Evolutionary conservation across 305 asterid genomes (phyloP).

Genomic region (Rubia balearica): DNA sequence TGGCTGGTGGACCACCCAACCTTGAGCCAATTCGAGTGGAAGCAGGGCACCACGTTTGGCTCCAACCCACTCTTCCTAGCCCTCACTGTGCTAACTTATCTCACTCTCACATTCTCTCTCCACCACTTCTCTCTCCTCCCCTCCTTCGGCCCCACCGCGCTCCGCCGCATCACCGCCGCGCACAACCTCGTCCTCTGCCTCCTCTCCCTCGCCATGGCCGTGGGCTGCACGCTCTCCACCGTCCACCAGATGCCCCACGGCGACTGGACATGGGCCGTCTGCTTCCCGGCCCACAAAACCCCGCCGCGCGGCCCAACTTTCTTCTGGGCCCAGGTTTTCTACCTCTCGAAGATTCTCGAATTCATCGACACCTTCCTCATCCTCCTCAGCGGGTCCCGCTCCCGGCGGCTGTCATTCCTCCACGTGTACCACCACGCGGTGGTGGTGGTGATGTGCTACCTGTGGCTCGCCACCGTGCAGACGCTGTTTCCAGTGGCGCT

Average conservation of each 20-base stretch:
- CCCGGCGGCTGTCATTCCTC: constrained; percentile 67
- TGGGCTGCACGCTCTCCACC: constrained; percentile 61
- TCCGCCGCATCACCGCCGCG: constrained; percentile 61
- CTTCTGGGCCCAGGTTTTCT: constrained; percentile 88
- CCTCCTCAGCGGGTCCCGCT: constrained; percentile 38
- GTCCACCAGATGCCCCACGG: constrained; percentile 50
- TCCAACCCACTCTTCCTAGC: constrained; percentile 47
- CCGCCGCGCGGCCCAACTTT: constrained; percentile 62
- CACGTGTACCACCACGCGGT: constrained; percentile 88
- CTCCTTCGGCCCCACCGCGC: constrained; percentile 34
- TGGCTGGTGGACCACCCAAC: constrained; percentile 63
- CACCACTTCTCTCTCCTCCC: constrained; percentile 28
- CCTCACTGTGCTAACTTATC: constrained; percentile 52
- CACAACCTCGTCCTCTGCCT: constrained; percentile 69
- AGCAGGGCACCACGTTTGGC: constrained; percentile 41
- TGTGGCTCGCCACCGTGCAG: constrained; percentile 63
- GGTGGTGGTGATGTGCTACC: constrained; percentile 72
- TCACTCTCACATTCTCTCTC: constrained; percentile 50
- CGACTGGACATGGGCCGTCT: constrained; percentile 52
- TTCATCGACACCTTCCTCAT: constrained; percentile 64
- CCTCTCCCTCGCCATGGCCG: constrained; percentile 68
- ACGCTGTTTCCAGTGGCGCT: constrained; percentile 84
- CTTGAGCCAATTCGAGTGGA: constrained; percentile 62
- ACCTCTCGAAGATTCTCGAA: constrained; percentile 73
- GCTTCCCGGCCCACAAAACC: constrained; percentile 54